Percentiles rank a stretch among this genome's conserved stretches.
phyloP scores from a whole-genome alignment of 2,329 filamentous ascomycete species.

The Meredithiella fracta region DNA sequence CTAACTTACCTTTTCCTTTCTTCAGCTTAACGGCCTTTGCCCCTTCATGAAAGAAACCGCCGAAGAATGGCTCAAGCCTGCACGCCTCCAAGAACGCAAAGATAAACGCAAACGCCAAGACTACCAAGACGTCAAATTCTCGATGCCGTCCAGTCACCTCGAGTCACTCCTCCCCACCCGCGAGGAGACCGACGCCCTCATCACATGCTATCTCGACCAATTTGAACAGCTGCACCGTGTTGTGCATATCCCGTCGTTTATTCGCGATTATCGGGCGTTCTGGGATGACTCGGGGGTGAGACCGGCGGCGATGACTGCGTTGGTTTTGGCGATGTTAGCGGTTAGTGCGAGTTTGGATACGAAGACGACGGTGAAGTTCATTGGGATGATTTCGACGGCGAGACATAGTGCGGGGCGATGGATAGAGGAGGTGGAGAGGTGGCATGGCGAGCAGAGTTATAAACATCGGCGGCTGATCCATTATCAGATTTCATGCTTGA shows the following conservation, averaged over 20 bases:
- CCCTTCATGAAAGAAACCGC: constrained; percentile 47
- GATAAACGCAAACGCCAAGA: constrained; percentile 37
- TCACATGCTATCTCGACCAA: constrained; percentile 35
- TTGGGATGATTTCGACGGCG: constrained; percentile 39
- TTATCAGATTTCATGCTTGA: constrained; percentile 41
- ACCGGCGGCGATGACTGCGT: constrained; percentile 37
- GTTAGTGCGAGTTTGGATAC: constrained; percentile 42
- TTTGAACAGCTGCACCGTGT: constrained; percentile 41
- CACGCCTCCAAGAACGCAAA: constrained; percentile 38
- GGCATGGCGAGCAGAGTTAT: constrained; percentile 39
- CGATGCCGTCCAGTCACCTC: constrained; percentile 31
- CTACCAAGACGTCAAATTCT: constrained; percentile 34
- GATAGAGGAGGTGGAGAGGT: constrained; percentile 38
- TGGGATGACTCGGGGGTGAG: constrained; percentile 27
- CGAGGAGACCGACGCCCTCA: constrained; percentile 32
- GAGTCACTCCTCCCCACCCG: constrained; percentile 33
- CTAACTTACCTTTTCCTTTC: not conserved
- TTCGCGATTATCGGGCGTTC: constrained; percentile 37
- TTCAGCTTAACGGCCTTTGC: constrained; percentile 34
- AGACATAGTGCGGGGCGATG: constrained; percentile 38
- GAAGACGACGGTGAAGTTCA: constrained; percentile 35
- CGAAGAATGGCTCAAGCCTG: constrained; percentile 42
- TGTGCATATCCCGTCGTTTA: constrained; percentile 43
- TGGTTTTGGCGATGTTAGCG: constrained; percentile 43
- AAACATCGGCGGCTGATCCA: constrained; percentile 45